phyloP scores from a whole-genome alignment of 345 rosid species.

The Ailanthus altissimus region DNA sequence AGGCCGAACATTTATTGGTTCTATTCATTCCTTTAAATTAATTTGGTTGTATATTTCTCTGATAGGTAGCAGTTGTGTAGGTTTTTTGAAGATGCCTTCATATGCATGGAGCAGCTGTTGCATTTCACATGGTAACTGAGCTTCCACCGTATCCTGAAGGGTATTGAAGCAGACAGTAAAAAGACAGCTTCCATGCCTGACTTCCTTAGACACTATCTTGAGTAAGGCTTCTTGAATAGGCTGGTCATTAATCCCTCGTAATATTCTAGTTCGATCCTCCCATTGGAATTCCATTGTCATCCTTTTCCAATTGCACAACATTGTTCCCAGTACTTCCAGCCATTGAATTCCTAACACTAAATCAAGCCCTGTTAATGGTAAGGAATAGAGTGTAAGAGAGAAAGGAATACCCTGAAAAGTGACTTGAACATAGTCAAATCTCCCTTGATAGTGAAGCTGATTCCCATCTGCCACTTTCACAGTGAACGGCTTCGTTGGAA shows the following conservation, averaged over 20 bases:
- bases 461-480: background rate
- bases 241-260: background rate
- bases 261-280: background rate
- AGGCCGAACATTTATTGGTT: background rate
- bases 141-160: background rate
- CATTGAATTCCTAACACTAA: no score
- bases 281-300: background rate
- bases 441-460: no score
- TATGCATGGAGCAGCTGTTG: background rate
- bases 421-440: no score
- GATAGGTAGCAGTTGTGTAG: background rate
- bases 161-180: background rate
- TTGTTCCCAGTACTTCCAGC: no score
- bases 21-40: background rate
- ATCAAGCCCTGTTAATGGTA: background rate
- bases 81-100: background rate
- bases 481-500: background rate
- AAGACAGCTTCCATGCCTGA: background rate
- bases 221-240: background rate
- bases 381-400: background rate
- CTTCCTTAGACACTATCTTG: background rate
- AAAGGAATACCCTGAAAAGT: background rate
- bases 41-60: background rate
- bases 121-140: background rate
- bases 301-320: no score